Percentiles rank a stretch among this genome's conserved stretches.
These are phyloP conservation scores for Suillus luteus DNA, from an alignment of 768 basidiomycete species.

Conservation along the genomic window DNA sequence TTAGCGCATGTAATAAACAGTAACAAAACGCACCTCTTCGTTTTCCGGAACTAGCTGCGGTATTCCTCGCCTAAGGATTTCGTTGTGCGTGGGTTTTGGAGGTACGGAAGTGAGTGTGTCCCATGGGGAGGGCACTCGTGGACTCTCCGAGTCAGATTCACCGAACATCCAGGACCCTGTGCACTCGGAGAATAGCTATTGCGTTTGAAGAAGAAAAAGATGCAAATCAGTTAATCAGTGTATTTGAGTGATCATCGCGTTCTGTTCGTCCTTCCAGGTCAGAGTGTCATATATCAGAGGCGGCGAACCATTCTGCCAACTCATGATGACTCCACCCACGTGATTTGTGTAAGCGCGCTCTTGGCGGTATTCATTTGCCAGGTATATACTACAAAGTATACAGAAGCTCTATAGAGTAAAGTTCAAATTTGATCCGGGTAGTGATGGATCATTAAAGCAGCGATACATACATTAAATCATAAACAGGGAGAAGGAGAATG, in stretches of 20 bases:
- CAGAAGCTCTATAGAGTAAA: neutral
- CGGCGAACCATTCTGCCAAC: neutral
- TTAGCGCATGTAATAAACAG: slow-evolving; percentile 4
- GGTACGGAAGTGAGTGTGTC: slow-evolving; percentile 68
- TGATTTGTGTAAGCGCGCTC: neutral
- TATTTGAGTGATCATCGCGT: slow-evolving; percentile 63
- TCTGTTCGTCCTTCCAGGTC: neutral
- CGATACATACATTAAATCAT: neutral
- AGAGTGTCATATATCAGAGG: neutral
- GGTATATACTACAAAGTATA: neutral
- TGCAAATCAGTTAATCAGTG: slow-evolving; percentile 19
- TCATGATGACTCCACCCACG: neutral
- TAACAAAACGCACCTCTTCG: slow-evolving; percentile 49
- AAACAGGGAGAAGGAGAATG: neutral
- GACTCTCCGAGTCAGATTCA: slow-evolving; percentile 80
- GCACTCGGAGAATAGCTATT: neutral
- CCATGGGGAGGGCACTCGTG: slow-evolving; percentile 82
- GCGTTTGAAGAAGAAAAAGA: neutral
- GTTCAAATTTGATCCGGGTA: neutral
- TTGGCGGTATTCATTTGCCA: neutral
- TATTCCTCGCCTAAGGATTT: slow-evolving; percentile 37
- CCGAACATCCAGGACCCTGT: slow-evolving; percentile 60
- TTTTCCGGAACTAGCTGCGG: slow-evolving; percentile 77
- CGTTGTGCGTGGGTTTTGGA: slow-evolving; percentile 38
- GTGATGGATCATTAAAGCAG: neutral